Evolutionary conservation across 768 basidiomycete genomes (phyloP).

Genomic region (Hydnum rufescens): DNA sequence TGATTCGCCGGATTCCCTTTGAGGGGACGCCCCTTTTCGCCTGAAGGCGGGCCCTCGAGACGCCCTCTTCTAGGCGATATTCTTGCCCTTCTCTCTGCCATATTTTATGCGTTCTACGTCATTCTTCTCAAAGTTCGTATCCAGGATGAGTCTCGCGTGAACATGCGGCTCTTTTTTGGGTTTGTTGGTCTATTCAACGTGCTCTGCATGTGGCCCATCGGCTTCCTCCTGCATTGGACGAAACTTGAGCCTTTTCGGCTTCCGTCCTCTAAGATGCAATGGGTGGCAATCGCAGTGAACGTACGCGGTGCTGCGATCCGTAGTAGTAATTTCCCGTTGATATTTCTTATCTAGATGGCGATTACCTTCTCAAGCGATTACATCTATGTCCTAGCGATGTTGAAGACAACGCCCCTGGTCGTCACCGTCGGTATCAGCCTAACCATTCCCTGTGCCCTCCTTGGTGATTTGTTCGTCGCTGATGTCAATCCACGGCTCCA

Average conservation of each 20-base stretch:
- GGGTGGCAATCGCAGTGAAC: slow-evolving; percentile 34
- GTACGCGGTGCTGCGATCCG: slow-evolving; percentile 20
- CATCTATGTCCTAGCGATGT: slow-evolving; percentile 74
- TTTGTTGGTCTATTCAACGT: slow-evolving; percentile 83
- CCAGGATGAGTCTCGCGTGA: slow-evolving; percentile 56
- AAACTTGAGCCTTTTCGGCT: slow-evolving; percentile 57
- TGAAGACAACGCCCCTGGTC: slow-evolving; percentile 88
- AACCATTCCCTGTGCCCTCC: slow-evolving; percentile 79
- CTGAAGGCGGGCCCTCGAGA: not conserved
- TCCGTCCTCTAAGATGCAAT: slow-evolving; percentile 32
- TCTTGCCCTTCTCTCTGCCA: slow-evolving; percentile 68
- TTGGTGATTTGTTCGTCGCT: slow-evolving; percentile 52
- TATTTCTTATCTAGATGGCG: slow-evolving; percentile 34
- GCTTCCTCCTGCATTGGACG: slow-evolving; percentile 50
- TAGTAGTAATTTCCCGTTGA: not conserved
- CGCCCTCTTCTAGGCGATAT: slow-evolving; percentile 50
- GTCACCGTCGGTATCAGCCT: slow-evolving; percentile 84
- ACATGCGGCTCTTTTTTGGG: slow-evolving; percentile 92
- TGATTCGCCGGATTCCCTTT: slow-evolving; percentile 1
- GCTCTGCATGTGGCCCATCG: slow-evolving; percentile 53
- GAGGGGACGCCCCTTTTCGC: slow-evolving; percentile 1
- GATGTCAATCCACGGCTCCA: slow-evolving; percentile 33
- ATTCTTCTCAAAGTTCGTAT: slow-evolving; percentile 79
- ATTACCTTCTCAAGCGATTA: slow-evolving; percentile 76
- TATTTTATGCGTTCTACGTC: slow-evolving; percentile 79